Conservation (phyloP, 2,329 filamentous ascomycete species). For the Corniculantispora saksenae region DNA sequence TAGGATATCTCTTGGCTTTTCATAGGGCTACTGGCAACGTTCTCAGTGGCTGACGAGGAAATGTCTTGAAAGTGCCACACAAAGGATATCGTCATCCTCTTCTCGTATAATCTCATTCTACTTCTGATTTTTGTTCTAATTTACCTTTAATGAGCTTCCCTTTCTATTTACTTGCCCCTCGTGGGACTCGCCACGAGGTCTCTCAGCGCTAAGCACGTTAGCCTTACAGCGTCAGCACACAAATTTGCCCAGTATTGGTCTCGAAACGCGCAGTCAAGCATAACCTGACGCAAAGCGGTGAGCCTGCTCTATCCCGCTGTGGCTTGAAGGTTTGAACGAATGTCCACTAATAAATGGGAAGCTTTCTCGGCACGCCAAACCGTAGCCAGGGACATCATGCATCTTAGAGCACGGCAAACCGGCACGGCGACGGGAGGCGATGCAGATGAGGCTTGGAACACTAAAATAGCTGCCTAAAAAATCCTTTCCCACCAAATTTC, state of each 20-base stretch:
- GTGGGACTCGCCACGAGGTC: not conserved
- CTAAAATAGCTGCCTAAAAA: not conserved
- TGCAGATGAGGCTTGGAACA: not conserved
- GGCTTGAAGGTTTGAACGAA: not conserved
- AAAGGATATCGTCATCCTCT: not conserved
- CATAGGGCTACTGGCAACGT: not conserved
- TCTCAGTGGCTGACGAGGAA: not conserved
- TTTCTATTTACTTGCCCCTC: not conserved
- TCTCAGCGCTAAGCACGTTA: constrained; percentile 4
- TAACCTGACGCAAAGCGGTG: not conserved
- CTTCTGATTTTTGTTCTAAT: not conserved
- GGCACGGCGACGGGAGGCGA: not conserved
- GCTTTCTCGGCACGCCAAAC: not conserved
- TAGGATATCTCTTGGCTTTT: not conserved
- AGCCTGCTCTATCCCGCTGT: not conserved
- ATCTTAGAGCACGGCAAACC: not conserved
- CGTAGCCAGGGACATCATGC: constrained; percentile 3
- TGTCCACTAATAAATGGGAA: not conserved
- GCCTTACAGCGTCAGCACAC: constrained; percentile 6
- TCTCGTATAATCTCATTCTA: not conserved
- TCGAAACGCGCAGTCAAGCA: not conserved
- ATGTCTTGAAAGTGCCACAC: not conserved
- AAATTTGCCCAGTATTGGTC: not conserved
- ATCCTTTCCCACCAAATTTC: not conserved
- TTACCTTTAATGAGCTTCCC: not conserved